A percentile compares a stretch with the other conserved stretches of the same genome.
phyloP scores from a whole-genome alignment of 768 basidiomycete genomes.

The Termitomyces sp. region DNA sequence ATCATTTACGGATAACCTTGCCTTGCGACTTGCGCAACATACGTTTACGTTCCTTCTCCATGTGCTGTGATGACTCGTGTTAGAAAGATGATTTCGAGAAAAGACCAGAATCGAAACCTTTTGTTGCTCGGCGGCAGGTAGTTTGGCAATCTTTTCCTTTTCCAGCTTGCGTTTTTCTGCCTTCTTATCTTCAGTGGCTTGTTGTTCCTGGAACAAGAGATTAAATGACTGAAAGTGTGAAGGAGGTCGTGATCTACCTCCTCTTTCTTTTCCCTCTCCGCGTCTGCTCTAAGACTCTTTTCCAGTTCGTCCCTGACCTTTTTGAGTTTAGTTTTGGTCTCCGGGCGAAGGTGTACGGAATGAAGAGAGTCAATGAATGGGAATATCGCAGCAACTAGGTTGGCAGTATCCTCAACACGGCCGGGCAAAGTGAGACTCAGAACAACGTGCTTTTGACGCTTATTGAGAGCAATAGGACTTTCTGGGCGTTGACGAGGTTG shows the following conservation, averaged over 20 bases:
- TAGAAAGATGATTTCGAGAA: neutral
- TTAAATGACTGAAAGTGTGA: neutral
- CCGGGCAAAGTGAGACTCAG: constrained; percentile 58
- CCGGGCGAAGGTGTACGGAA: constrained; percentile 63
- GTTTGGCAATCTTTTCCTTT: constrained; percentile 64
- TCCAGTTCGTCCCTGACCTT: constrained; percentile 70
- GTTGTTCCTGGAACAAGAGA: constrained; percentile 17
- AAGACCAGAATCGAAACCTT: constrained; percentile 42
- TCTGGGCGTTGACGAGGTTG: constrained; percentile 71
- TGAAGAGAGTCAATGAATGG: constrained; percentile 66
- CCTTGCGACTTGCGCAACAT: constrained; percentile 63
- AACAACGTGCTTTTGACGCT: constrained; percentile 69
- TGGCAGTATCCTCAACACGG: constrained; percentile 42
- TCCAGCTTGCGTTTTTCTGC: constrained; percentile 70
- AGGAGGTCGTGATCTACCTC: constrained; percentile 34
- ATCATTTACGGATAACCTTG: constrained; percentile 50
- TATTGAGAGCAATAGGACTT: constrained; percentile 38
- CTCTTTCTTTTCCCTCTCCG: constrained; percentile 61
- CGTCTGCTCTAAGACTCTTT: constrained; percentile 62
- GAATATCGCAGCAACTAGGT: constrained; percentile 66
- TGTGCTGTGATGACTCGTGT: constrained; percentile 28
- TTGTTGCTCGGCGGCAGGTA: constrained; percentile 77
- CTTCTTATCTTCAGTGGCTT: constrained; percentile 63
- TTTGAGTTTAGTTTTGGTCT: constrained; percentile 74
- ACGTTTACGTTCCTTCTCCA: constrained; percentile 78